phyloP scores from a whole-genome alignment of 257 asterid species.

The Gentiana dahurica region DNA sequence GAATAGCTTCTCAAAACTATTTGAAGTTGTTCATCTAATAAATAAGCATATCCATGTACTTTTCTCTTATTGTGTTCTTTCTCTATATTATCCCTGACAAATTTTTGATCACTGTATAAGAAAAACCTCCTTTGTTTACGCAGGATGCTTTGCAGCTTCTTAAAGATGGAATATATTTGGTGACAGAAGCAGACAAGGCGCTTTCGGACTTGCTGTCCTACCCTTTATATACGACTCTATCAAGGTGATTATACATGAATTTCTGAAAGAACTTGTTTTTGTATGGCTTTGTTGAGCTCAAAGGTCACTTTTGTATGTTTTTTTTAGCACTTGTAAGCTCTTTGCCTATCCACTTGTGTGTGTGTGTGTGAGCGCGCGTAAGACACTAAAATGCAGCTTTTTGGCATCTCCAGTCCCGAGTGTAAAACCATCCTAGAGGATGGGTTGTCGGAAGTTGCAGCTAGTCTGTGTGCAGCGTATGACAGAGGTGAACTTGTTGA shows the following conservation, averaged over 20 bases:
- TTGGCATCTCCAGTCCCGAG: slow-evolving; percentile 49
- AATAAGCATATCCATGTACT: too few relatives aligned
- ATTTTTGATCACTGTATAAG: not conserved
- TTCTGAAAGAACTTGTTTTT: not conserved
- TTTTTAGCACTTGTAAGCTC: not conserved
- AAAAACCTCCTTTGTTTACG: slow-evolving; percentile 11
- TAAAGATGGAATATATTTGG: slow-evolving; percentile 85
- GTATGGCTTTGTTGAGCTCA: not conserved
- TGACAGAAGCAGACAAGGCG: slow-evolving; percentile 68
- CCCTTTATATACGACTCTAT: slow-evolving; percentile 50
- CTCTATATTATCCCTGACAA: too few relatives aligned
- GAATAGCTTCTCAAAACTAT: too few relatives aligned
- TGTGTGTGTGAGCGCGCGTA: too few relatives aligned
- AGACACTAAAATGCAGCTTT: not conserved
- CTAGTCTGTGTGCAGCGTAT: slow-evolving; percentile 56
- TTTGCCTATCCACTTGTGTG: too few relatives aligned
- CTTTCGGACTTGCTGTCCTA: slow-evolving; percentile 62
- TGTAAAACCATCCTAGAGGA: slow-evolving; percentile 59
- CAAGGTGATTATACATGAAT: slow-evolving; percentile 45
- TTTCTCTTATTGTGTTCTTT: not conserved
- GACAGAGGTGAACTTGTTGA: slow-evolving; percentile 61
- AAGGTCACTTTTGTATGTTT: not conserved
- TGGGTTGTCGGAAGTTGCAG: slow-evolving; percentile 67
- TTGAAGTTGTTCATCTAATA: too few relatives aligned
- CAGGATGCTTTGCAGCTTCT: slow-evolving; percentile 83